Evolutionary conservation across 2,329 filamentous ascomycete genomes (phyloP), one percentile per base, ranked within the genome.

Genomic region (Fusarium begoniae): DNA sequence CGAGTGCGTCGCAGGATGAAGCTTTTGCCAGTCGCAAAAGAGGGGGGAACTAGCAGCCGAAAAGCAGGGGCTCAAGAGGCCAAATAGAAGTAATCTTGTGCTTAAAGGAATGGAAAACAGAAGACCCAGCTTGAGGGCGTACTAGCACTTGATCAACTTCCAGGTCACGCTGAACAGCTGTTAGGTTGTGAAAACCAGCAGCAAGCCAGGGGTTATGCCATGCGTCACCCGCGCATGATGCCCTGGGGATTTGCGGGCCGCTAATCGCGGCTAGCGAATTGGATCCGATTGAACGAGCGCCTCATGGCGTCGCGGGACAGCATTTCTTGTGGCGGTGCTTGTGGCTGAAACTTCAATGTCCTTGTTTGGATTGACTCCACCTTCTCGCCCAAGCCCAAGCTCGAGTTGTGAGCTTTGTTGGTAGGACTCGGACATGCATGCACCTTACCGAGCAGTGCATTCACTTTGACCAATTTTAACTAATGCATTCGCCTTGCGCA

Each of bases 151-250:
- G 70, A 69, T 65, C 48, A 59, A 45, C n/a, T 55, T 40, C 20
- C 17, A 66, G 66, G 70, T 73, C 71, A 72, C 56, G 71, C n/a
- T 74, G 71, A 59, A 53, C 18, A 59, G 38, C 18, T 43, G 47
- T 69, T 45, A 20, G 43, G 24, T 45, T 40, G n/a, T 48, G 43
- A 67, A 69, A 37, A 47, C 40, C 22, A 63, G 18, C 32, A 45
- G 43, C 50, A 44, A 40, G 50, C 51, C 48, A 69, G 50, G 55
- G 66, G 67, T 69, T 35, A 45, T 67, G 44, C 40, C 41, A 67
- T 75, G 72, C 72, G 72, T 75, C 72, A 73, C 72, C 69, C 69
- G 69, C 43, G 50, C 43, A 61, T 69, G 43, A 59, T 61, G 45
- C 20, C 45, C 45, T 30, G 50, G 71, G 50, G 26, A 55, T 43